Evolutionary conservation across 2,329 filamentous ascomycete species (phyloP), one percentile per base, ranked within the genome.

Genomic region (Aureobasidium sp.): DNA sequence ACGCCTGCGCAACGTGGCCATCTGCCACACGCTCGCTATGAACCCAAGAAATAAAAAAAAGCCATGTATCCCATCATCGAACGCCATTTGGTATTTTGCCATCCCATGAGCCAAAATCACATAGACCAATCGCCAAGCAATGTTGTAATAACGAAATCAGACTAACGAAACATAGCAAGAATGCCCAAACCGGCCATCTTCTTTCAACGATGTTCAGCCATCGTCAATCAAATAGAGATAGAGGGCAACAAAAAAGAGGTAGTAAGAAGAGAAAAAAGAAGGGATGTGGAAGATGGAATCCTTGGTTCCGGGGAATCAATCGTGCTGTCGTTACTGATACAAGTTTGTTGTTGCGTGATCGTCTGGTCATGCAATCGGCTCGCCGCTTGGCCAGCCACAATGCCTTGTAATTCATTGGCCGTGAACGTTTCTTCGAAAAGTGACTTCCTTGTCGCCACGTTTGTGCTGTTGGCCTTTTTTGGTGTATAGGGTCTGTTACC

Each of bases 71-170:
- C 57, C 57, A 50, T 50, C 45, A 49, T 50, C 57, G 50, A 44
- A 59, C 57, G 57, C 57, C 57, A 42, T 59, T 58, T 59, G 55
- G 42, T 59, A 59, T 59, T 59, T 34, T 42, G 53, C 41, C n/a
- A 25, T 30, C 42, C 54, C 57, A 27, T 59, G 44, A 41, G 57
- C 54, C 42, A 48, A 48, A 58, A 41, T 34, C 57, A 50, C 32
- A 41, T 39, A 41, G 44, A 59, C 48, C 59, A 61, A 53, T 54
- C 48, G 53, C 44, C 37, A 48, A 52, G 49, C 59, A 48, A 61
- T 34, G 59, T n/a, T 36, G 16, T 30, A 45, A 32, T 7, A 53
- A 39, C 25, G 32, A 32, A 42, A 42, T n/a, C 7, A n/a, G 37
- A 41, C 25, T 7, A 54, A 36, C 34, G 37, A 47, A 49, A 45